phyloP scores from a whole-genome alignment of 2,329 filamentous ascomycete genomes.

The Lasiodiplodia hormozganensis region DNA sequence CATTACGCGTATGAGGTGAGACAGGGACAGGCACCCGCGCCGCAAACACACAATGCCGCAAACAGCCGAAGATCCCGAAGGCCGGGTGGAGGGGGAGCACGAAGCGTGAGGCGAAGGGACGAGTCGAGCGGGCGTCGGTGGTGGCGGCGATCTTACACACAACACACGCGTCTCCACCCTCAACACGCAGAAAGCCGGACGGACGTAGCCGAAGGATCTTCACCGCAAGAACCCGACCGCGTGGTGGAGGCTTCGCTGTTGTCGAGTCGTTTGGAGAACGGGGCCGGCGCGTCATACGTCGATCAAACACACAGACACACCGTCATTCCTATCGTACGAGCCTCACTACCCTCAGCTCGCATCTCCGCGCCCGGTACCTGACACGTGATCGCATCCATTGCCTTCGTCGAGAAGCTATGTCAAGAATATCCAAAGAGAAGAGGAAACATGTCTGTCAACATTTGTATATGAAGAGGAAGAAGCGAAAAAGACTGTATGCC shows the following conservation, averaged over 20 bases:
- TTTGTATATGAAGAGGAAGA: constrained; percentile 23
- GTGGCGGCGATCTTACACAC: constrained; percentile 12
- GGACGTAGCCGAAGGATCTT: not conserved
- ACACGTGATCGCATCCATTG: constrained; percentile 11
- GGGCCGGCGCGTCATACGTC: constrained; percentile 19
- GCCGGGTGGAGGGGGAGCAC: not conserved
- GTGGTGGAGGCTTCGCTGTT: not conserved
- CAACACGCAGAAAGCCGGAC: constrained; percentile 9
- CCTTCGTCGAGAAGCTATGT: constrained; percentile 14
- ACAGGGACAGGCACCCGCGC: constrained; percentile 1
- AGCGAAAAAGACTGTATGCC: constrained; percentile 8
- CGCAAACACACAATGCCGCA: not conserved
- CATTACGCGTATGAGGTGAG: constrained; percentile 1
- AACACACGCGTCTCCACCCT: not conserved
- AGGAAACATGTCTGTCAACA: constrained; percentile 7
- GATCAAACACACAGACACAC: constrained; percentile 21
- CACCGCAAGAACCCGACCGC: not conserved
- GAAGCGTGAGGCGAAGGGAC: not conserved
- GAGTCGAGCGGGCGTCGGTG: too few relatives aligned
- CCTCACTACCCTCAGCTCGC: not conserved
- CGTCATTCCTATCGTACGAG: constrained; percentile 16
- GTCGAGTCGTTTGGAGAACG: not conserved
- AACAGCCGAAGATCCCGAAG: not conserved
- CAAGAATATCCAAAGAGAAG: constrained; percentile 8
- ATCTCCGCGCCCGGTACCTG: not conserved